Percentiles rank a stretch among this genome's conserved stretches.
Conservation (phyloP, 805 yeast species). For the Candida khao-thaluensis region DNA sequence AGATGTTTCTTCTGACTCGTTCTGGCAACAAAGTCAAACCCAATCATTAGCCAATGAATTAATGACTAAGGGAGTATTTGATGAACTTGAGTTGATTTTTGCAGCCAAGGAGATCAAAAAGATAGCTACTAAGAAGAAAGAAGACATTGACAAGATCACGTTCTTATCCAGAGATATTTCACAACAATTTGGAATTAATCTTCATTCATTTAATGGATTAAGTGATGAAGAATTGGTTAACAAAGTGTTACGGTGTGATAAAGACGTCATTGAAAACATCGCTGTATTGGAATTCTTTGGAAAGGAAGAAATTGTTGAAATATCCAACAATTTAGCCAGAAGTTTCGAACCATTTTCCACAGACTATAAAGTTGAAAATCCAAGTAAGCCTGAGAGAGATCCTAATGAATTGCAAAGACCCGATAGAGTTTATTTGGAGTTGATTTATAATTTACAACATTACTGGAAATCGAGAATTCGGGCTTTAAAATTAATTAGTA, state of each 20-base stretch:
- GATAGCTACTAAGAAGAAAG: conserved; percentile 42
- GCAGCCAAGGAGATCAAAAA: conserved; percentile 53
- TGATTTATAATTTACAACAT: conserved; percentile 63
- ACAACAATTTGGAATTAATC: conserved; percentile 77
- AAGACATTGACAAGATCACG: conserved; percentile 46
- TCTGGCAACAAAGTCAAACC: conserved; percentile 57
- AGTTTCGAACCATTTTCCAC: conserved; percentile 64
- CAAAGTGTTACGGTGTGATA: conserved; percentile 61
- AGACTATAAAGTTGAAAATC: conserved; percentile 37
- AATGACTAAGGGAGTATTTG: conserved; percentile 59
- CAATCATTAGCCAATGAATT: conserved; percentile 48
- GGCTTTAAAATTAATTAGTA: conserved; percentile 52
- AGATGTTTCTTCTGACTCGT: conserved; percentile 47
- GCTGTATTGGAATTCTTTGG: conserved; percentile 69
- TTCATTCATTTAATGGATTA: conserved; percentile 58
- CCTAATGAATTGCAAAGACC: conserved; percentile 61
- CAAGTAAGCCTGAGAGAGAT: conserved; percentile 49
- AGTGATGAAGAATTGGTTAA: conserved; percentile 54
- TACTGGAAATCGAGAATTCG: conserved; percentile 73
- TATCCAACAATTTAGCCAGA: conserved; percentile 54
- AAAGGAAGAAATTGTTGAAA: conserved; percentile 60
- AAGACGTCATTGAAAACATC: conserved; percentile 48
- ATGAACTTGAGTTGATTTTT: conserved; percentile 61
- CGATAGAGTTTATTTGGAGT: conserved; percentile 66
- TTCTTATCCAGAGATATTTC: conserved; percentile 70